Evolutionary conservation across 305 asterid genomes (phyloP), one percentile per base, ranked within the genome.

Genomic region (Plantago rigida): DNA sequence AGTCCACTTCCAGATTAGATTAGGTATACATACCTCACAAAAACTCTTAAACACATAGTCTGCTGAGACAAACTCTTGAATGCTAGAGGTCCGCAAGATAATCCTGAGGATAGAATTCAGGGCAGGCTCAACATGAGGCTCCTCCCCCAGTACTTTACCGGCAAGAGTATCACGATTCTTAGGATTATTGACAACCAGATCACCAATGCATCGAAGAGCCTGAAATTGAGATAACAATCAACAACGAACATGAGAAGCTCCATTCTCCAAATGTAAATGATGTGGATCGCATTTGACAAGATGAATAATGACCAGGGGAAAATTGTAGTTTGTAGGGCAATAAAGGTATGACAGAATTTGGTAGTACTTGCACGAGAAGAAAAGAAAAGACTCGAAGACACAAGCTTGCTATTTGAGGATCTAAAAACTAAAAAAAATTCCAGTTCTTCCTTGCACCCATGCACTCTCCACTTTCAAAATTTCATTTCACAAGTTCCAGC

Each of bases 201-300:
- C 95, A 36, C 96, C 95, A 31, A 92, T 79, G 75, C 94, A 92
- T 66, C 66, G 82, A 36, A 92, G 90, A 69, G 98, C 93, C 98
- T 91, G 87, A 47, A 73, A 64, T 34, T 34, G 67, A 60, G 19
- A 56, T 62, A 51, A 58, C 49, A 54, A 8, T 61, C 68, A 65
- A 62, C 49, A 19, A 36, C 41, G 63, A 71, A 65, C 42, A 55
- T 66, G 64, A 50, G 28, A 59, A 54, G 62, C 13, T 49, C 51
- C 55, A 49, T 36, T 28, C 36, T 46, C 26, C 52, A 13, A 54
- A 66, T 26, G 39, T 64, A 26, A 48, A 49, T n/a, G 41, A 58
- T 9, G 56, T 31, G 15, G 62, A 56, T 55, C 22, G 52, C 41
- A 14, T 47, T 56, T 41, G 13, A 62, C 41, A 61, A 11, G 65